Evolutionary conservation across 2,329 filamentous ascomycete species (phyloP), one percentile per base, ranked within the genome.

Genomic region (Anthostomella pinea): DNA sequence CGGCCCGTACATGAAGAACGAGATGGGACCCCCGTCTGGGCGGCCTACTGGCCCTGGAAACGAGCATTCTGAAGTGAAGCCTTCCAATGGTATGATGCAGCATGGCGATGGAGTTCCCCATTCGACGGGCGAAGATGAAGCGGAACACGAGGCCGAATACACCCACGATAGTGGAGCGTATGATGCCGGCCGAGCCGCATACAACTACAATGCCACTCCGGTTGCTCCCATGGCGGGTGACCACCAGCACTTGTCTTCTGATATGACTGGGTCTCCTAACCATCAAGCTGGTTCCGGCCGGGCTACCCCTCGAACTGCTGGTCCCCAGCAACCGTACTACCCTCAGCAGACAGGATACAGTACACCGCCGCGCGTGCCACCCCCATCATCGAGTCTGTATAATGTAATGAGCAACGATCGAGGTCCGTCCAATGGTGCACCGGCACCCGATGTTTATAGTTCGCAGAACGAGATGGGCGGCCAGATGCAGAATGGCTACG

Each of bases 401-500:
- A 94, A 82, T 62, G 84, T 94, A 45, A 89, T 95, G 68, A 90
- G 84, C 60, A 88, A 87, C 58, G 85, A 87, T 41, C 78, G 87
- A 17, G 78, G 72, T 19, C 63, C 79, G 8, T 68, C 76, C 13
- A 87, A 87, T 49, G 83, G 83, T n/a, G 74, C 72, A 19, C 64
- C 78, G 9, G 66, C 74, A 14, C 75, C 75, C 32, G 87, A 94
- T 49, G 77, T 82, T 6, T 94, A 94, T 58, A 75, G 78, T 21
- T 73, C 80, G 11, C 73, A 85, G 16, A 67, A 75, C 5, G 82
- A 85, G 51, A 69, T 82, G 62, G 61, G 64, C 25, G 65, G 61
- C 42, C 62, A 70, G 13, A 68, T 82, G 62, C 65, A 75, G 33
- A 81, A 79, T 50, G 77, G 76, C 8, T 87, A 90, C 48, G 70